Evolutionary conservation across 805 yeast genomes (phyloP), one percentile per base, ranked within the genome.

Genomic region (Kluyveromyces aestuarii): DNA sequence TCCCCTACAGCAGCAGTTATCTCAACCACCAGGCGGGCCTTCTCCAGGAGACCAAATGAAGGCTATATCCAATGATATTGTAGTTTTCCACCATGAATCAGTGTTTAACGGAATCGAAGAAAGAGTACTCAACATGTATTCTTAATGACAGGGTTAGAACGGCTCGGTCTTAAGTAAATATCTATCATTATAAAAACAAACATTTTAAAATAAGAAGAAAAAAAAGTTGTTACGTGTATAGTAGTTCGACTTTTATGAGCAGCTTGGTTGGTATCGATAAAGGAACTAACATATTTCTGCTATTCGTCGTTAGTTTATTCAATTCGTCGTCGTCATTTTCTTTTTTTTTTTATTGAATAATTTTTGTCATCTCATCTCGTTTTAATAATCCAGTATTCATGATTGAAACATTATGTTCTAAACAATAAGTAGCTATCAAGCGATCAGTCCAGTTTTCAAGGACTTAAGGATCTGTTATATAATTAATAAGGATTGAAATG

Each of bases 41-140:
- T 69, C 82, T 48, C 74, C 79, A 2, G 82, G 76, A 45, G 82
- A 81, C 59, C 55, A 84, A 18, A 84, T 85, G 72, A 71, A 71
- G 48, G 72, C 76, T 16, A 85, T 87, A 61, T 84, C 93, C 2
- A 93, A 90, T 56, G 83, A 81, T 56, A 62, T 88, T 39, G 82
- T 83, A 52, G 75, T 88, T 43, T 71, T 79, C 42, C 70, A 73
- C 41, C 84, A 81, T 55, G 73, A 78, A 40, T 70, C 70, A 48
- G 72, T 81, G 44, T 74, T 81, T 41, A 80, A 76, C 13, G 79
- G 75, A 8, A 79, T 87, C 30, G 89, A 81, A 49, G 72, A 76
- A 36, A 74, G 96, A 55, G 74, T 82, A 10, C 51, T 72, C 30
- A 49, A 50, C 11, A 33, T 56, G 38, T 61, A 61, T 45, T 46